Evolutionary conservation across 495 filamentous ascomycete genomes (phyloP), one percentile per base, ranked within the genome.

Genomic region (Penicillium dipodomyicola): DNA sequence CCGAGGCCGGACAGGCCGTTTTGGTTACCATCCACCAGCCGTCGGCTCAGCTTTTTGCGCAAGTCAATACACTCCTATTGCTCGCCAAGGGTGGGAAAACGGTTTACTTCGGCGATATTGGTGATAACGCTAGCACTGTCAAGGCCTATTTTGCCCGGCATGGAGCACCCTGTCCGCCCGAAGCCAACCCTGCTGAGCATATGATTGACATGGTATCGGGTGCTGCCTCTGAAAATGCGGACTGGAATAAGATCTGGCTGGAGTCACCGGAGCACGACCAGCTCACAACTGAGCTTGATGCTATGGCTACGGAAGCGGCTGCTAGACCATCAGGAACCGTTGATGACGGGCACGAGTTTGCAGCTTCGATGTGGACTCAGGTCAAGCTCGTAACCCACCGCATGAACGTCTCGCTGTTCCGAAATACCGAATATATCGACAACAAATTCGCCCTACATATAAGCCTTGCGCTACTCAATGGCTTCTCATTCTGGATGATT

Each of bases 111-210:
- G 89, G 89, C 6, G 74, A 81, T 39, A 71, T 84, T 35, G 82
- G 82, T 1, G 67, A 78, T 25, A 78, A 82, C 50, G 77, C 72
- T 5, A 32, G 10, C 30, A 72, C 64, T 62, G 76, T 51, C 72
- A 84, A 58, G 78, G 77, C 68, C 87, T 93, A 94, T 71, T 95
- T 95, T 60, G 83, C 86, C 64, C 77, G 80, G 49, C 83, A 91
- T 63, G 84, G 88, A 25, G 88, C 85, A 5, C 73, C 81, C 27
- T 95, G 90, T 68, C 87, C 87, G 2, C 58, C 74, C 2, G 82
- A 86, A n/a, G 84, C 85, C 17, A 96, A 77, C 50, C 90, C 90
- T 19, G 92, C 92, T 15, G 92, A 96, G 67, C 91, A 88, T 83
- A 95, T 96, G 87, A 78, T 96, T 40, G 89, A 94, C 60, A 86